phyloP scores from a whole-genome alignment of 2,329 filamentous ascomycete genomes.

The Fusarium sp. region DNA sequence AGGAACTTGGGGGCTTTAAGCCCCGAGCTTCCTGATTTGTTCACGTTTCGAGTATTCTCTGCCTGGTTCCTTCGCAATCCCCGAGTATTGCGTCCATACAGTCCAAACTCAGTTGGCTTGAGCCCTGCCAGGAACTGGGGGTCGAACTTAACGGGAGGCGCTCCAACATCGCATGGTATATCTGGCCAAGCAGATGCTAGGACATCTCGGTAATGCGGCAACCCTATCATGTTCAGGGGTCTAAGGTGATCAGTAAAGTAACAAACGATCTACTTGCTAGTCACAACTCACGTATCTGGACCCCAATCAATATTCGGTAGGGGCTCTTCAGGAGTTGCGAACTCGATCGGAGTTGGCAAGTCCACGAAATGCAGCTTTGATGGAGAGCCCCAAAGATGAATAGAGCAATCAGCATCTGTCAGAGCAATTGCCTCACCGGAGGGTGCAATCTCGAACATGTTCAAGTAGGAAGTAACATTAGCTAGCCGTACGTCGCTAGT shows the following conservation, averaged over 20 bases:
- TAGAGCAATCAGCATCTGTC: slow-evolving; percentile 80
- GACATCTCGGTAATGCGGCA: slow-evolving; percentile 92
- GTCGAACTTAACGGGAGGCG: slow-evolving; percentile 82
- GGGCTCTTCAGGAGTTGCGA: slow-evolving; percentile 74
- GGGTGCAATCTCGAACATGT: slow-evolving; percentile 85
- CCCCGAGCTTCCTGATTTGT: slow-evolving; percentile 69
- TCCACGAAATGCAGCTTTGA: slow-evolving; percentile 89
- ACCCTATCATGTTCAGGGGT: slow-evolving; percentile 85
- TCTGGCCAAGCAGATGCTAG: slow-evolving; percentile 93
- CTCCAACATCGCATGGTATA: slow-evolving; percentile 85
- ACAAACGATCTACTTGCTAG: too few relatives aligned
- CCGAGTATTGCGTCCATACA: slow-evolving; percentile 81
- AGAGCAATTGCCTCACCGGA: slow-evolving; percentile 89
- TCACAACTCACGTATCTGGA: slow-evolving; percentile 70
- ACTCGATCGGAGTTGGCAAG: slow-evolving; percentile 80
- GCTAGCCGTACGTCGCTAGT: slow-evolving; percentile 87
- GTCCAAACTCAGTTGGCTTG: slow-evolving; percentile 78
- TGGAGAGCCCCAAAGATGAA: slow-evolving; percentile 91
- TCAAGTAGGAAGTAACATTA: slow-evolving; percentile 79
- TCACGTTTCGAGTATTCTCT: slow-evolving; percentile 77
- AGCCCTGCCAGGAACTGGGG: slow-evolving; percentile 75
- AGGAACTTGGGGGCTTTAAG: slow-evolving; percentile 89
- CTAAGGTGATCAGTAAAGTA: slow-evolving; percentile 54
- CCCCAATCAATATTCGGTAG: slow-evolving; percentile 75
- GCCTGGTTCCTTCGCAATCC: slow-evolving; percentile 84